phyloP scores from a whole-genome alignment of 176 grass and related monocot species.

The Raddia distichophylla region DNA sequence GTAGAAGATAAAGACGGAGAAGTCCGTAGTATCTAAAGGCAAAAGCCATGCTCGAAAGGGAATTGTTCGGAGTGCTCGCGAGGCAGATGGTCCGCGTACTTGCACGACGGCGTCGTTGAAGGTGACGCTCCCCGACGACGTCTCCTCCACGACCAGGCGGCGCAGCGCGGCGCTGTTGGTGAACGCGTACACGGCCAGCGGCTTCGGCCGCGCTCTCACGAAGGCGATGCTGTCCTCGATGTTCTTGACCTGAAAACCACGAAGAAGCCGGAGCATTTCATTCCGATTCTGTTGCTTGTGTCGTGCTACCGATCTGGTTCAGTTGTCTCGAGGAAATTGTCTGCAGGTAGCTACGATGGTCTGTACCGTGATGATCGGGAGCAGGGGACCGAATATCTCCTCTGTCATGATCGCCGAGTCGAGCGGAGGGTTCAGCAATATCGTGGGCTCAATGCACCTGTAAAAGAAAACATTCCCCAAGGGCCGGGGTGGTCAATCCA shows the following conservation, averaged over 20 bases:
- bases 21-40: too few relatives aligned
- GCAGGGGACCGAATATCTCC: conserved; percentile 92
- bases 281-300: not conserved
- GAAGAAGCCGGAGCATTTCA: not conserved
- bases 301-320: not conserved
- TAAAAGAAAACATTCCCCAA: not conserved
- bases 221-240: conserved; percentile 88
- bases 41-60: too few relatives aligned
- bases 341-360: not conserved
- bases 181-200: conserved; percentile 86
- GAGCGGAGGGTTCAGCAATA: conserved; percentile 84
- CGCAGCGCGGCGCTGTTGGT: conserved; percentile 55
- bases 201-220: conserved; percentile 65
- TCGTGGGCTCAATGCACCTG: conserved; percentile 90
- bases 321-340: not conserved
- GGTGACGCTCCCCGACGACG: conserved; percentile 74
- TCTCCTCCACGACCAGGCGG: conserved; percentile 63
- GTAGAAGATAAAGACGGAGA: too few relatives aligned
- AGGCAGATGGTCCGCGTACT: conserved; percentile 30
- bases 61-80: not conserved
- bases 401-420: conserved; percentile 90
- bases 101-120: conserved; percentile 89
- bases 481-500: not conserved
- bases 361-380: conserved; percentile 89
- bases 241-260: conserved; percentile 63